Base-by-base conservation (phyloP, 2,329 filamentous ascomycete genomes). In the Calonectria pseudoturangicola region DNA sequence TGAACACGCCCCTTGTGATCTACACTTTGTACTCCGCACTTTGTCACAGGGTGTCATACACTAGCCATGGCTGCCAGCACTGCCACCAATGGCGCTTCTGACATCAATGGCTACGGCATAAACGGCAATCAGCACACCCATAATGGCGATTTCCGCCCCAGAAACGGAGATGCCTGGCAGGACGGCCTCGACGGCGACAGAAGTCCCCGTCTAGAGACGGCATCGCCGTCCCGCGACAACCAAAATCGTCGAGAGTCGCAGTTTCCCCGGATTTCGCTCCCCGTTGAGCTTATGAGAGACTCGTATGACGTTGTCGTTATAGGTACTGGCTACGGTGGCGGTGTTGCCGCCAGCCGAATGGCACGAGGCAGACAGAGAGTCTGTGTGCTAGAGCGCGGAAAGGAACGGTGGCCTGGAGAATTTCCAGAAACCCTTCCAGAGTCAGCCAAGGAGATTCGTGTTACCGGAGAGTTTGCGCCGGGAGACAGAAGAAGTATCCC, bases 271-370 rank as follows among this genome's bases (percentile, higher is more conserved):
- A 88, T 92, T 71, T 90, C 89, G 27, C 88, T 86, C 71, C 87
- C 89, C 0, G 86, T 92, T 15, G 88, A 92, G 78, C 82, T 91
- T 30, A 88, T 93, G 79, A 86, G 88, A 30, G 83, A 85, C 68
- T 82, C 81, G 0, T 94, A 94, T 76, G 92, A 94, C 82, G 89
- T 89, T 47, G 88, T 94, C 13, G 90, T 94, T 36, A 90, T 94
- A 70, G 92, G 92, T 1, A 93, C 91, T 12, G 92, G 92, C 1
- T 94, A 94, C 80, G 92, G 92, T 28, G 92, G 91, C 47, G 90
- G 88, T 28, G 89, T 94, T 25, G 92, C 92, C 3, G 92, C 92
- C 0, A 90, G 90, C 27, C 87, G 92, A 13, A 91, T 93, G 88
- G 89, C 92, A 3, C 87, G 92, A 67, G 81, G 80, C 0, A 77